Evolutionary conservation across 345 rosid species (phyloP), one percentile per base, ranked within the genome.

Genomic region (Atalantia buxifolia): DNA sequence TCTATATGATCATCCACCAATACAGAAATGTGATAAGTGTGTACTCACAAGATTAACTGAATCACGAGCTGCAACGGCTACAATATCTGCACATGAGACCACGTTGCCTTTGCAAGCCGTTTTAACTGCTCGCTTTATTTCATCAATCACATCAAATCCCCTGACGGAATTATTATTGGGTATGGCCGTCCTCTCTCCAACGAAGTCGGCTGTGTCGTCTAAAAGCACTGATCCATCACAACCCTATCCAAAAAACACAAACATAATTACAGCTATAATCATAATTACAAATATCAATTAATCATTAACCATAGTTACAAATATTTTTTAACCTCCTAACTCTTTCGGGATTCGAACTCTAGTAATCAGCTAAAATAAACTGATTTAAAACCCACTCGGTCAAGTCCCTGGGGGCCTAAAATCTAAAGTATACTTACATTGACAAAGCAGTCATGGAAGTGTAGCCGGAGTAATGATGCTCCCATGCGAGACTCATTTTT

Each of bases 81-180:
- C 79, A 38, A 90, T 82, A 69, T 89, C 92, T 1, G 92, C 92
- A 71, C 93, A 92, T 16, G 96, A 88, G 60, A 92, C 92, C 19
- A 81, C 85, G 2, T 85, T 77, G 2, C 73, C 12, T 3, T 89
- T 88, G 59, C 96, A 86, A 0, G 82, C 81, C 38, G 72, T 83
- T 66, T 92, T 92, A 19, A 92, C 86, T 14, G 82, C 91, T 0
- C 74, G 53, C 63, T 92, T 92, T 42, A 90, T 90, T 40, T 77
- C 65, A 75, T 90, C 96, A 31, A 92, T 87, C 60, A 88, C 92
- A 14, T 81, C 87, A 4, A 86, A 90, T 28, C 91, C 92, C 19
- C 95, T 64, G 5, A 79, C 66, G 0, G 92, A 90, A 12, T 84
- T 82, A 24, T 18, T 27, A 56, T 90, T 91, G 2, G 88, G 77